Base-by-base conservation (phyloP, 352 stramenopile genomes). In the Saprolegnia parasitica region DNA sequence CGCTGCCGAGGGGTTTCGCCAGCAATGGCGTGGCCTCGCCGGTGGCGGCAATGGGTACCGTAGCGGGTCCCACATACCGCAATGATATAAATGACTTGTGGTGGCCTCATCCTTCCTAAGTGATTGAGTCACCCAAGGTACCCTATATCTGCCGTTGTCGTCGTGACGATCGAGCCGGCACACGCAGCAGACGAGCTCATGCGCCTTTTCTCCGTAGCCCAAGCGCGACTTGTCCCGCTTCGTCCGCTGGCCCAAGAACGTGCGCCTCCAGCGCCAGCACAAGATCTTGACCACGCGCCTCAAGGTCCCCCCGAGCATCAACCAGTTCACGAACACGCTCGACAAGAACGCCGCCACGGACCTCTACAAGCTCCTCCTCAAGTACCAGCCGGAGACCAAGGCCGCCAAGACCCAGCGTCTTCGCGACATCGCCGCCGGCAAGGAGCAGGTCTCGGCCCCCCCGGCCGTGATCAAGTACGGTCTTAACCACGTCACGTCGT, bases 301-400 rank as follows among this genome's bases (percentile, higher is more conserved):
- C 35, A 99, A 99, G 86, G 96, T 99, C 55, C 98, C 97, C 66
- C 97, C 97, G 70, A 94, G 94, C 78, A 92, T 99, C 78, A 98
- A 99, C 85, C 97, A 99, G 86, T 99, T 99, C 88, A 95, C 85
- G 75, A 97, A 99, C 84, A 93, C 93, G 64, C 74, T 99, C 71
- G 91, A 98, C 70, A 99, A 99, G 92, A 99, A 99, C 84, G 89
- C 98, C 72, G 89, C 97, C 58, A 95, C 95, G 65, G 97, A 98
- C 75, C 83, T 99, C 26, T 99, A 99, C 83, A 99, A 99, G 76
- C 77, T 99, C 60, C 87, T 99, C 73, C 88, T 98, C 55, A 99
- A 99, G 86, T 99, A 99, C 94, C 91, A 98, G 77, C 96, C 98
- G 21, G 97, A 99, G 84, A 99, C 96, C 72, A 97, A 98, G 81